Evolutionary conservation across 2,329 filamentous ascomycete species (phyloP), one percentile per base, ranked within the genome.

Genomic region (Tolypocladium cylindrosporum): DNA sequence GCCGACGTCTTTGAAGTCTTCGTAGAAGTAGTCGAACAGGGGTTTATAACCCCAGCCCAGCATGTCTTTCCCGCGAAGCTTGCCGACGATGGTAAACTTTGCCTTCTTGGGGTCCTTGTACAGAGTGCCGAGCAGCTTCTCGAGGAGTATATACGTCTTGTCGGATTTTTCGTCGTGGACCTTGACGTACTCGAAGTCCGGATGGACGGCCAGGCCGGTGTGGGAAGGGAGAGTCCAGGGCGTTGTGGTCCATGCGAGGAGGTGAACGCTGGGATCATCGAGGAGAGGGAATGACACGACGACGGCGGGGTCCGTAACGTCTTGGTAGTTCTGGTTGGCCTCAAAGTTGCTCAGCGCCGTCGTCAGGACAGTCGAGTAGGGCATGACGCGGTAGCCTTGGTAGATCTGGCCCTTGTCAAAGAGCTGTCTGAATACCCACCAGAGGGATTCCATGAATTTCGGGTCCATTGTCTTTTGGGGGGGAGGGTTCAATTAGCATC

Each of bases 31-130:
- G 68, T 89, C 82, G 72, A 97, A 97, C 0, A 92, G 80, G 8
- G 93, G 92, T 71, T 91, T 80, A 69, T 97, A 97, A 70, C 86
- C 88, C 89, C 90, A 95, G 43, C 89, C 91, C 39, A 90, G 76
- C 86, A 97, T 91, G 53, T 91, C 87, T 63, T 85, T 88, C 54
- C 93, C 93, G 74, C 86, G 89, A 64, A 95, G 75, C 67, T 88
- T 92, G 62, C 88, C 82, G 16, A 96, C 70, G 55, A 94, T 79
- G 77, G 90, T 91, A 76, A 86, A 96, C 71, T 96, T 95, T 55
- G 91, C 91, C 77, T 96, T 96, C 77, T 96, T 97, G 9, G 89
- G 89, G 64, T 96, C 91, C 72, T 97, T 97, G 78, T 96, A 97
- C 2, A 97, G 78, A 6, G 89, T 93, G 58, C 82, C 81, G 39